Base-by-base conservation (phyloP, 192 early-diverging fungal species). In the Rhizoclosmatium globosum region DNA sequence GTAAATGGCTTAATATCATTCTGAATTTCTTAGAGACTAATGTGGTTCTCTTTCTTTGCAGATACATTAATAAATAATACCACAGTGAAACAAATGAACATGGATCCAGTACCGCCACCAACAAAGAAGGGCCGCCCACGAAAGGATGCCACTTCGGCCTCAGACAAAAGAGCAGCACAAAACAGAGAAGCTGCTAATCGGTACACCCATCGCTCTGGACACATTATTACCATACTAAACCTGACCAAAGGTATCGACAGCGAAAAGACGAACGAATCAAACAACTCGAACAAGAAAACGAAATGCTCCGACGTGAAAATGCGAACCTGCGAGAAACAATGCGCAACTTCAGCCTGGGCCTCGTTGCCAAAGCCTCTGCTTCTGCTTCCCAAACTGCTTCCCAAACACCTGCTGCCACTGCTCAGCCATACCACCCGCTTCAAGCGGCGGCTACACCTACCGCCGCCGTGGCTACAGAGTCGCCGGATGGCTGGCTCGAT, bases 241-340 rank as follows among this genome's bases (percentile, higher is more conserved):
- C 31, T 31, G 31, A 31, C 31, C 31, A 31, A 31, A n/a, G 46
- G 9, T 71, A 71, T 23, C 21, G 67, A 31, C 48, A 21, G 44
- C 15, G 43, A 43, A 71, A 59, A 42, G 53, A 78, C 31, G 41
- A 71, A 4, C 69, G 76, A 1, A 78, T 78, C 46, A 45, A 11
- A 6, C 56, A 68, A 15, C 76, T 78, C 21, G 76, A 78, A 38
- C 7, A 2, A 19, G 38, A 71, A 60, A 53, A 59, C 9, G 31
- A 7, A 41, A 13, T 19, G 17, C 66, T 71, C 13, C 41, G 21
- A 39, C 7, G 38, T 21, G 73, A 74, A 44, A 64, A 62, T 64
- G n/a, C 4, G 23, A 17, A 59, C 21, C 71, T 73, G 50, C 71
- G 71, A 21, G 64, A 17, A 21, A 65, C 64, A 38, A 31, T 65